Evolutionary conservation across 2,329 filamentous ascomycete genomes (phyloP).

Genomic region (Orbilia javanica): DNA sequence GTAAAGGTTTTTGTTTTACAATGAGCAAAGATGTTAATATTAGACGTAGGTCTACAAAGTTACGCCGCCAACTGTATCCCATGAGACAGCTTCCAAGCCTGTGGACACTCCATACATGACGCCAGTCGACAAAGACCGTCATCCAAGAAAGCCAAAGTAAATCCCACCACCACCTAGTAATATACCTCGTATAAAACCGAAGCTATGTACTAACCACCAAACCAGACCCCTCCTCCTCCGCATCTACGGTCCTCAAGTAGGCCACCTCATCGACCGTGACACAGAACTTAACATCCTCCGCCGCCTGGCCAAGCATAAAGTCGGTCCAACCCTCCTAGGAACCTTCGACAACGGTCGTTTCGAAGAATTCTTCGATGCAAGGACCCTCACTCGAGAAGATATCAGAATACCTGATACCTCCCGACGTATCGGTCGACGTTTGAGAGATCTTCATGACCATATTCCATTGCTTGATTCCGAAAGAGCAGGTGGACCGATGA

Average conservation of each 20-base stretch:
- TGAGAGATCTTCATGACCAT: conserved; percentile 94
- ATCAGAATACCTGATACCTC: conserved; percentile 85
- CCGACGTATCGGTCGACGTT: conserved; percentile 93
- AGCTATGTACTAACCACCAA: conserved; percentile 6
- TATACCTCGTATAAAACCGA: neutral
- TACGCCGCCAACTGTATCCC: conserved; percentile 32
- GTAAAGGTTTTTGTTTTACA: no score
- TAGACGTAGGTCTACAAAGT: conserved; percentile 51
- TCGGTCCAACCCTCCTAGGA: conserved; percentile 88
- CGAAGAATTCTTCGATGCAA: conserved; percentile 86
- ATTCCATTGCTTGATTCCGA: conserved; percentile 87
- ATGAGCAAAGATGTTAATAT: neutral
- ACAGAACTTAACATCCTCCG: conserved; percentile 87
- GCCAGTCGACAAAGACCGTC: conserved; percentile 33
- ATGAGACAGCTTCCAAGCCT: conserved; percentile 33
- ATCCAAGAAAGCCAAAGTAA: conserved; percentile 40
- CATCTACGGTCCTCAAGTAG: conserved; percentile 93
- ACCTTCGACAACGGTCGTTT: conserved; percentile 96
- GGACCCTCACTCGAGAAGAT: conserved; percentile 80
- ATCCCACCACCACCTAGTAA: no score
- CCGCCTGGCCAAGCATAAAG: conserved; percentile 88
- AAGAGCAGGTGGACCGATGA: conserved; percentile 80
- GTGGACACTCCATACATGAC: conserved; percentile 54
- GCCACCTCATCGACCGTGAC: conserved; percentile 94
- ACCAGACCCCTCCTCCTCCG: conserved; percentile 82